These are phyloP conservation scores for Epichloe festucae DNA, from an alignment of 2,329 filamentous ascomycete genomes.

Conservation along the genomic window DNA sequence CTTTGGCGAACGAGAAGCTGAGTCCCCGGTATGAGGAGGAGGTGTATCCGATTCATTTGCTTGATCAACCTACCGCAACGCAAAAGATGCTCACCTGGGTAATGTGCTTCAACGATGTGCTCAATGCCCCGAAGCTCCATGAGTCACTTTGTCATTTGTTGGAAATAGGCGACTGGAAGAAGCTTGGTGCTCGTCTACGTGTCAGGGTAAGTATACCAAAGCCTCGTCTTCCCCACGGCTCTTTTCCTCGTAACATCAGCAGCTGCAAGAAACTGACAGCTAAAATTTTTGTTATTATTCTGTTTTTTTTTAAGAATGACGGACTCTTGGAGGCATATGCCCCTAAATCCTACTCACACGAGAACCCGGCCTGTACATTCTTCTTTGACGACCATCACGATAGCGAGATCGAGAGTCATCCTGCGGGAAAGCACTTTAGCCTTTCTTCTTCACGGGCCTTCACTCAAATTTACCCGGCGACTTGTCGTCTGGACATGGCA, in stretches of 20 bases:
- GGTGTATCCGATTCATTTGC: constrained; percentile 4
- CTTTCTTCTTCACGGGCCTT: constrained; percentile 2
- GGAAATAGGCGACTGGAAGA: constrained; percentile 7
- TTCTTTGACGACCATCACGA: constrained; percentile 2
- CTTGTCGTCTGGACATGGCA: not conserved
- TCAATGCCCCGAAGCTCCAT: constrained; percentile 2
- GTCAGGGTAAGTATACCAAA: constrained; percentile 1
- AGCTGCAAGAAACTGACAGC: not conserved
- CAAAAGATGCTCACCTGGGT: constrained; percentile 6
- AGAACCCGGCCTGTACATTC: constrained; percentile 4
- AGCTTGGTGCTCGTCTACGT: constrained; percentile 4
- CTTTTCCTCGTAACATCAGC: not conserved
- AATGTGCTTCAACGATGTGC: constrained; percentile 8
- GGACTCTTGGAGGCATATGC: constrained; percentile 6
- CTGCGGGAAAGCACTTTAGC: constrained; percentile 1
- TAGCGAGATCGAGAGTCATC: not conserved
- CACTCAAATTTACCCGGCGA: constrained; percentile 3
- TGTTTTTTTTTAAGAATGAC: not conserved
- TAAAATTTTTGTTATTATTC: too few species aligned
- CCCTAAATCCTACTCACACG: not conserved
- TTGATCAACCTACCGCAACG: constrained; percentile 1
- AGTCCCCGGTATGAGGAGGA: not conserved
- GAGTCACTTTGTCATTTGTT: constrained; percentile 3
- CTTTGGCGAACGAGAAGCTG: not conserved
- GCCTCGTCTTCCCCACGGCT: not conserved